phyloP scores from a whole-genome alignment of 257 asterid genomes.

The Ehretia macrophylla region DNA sequence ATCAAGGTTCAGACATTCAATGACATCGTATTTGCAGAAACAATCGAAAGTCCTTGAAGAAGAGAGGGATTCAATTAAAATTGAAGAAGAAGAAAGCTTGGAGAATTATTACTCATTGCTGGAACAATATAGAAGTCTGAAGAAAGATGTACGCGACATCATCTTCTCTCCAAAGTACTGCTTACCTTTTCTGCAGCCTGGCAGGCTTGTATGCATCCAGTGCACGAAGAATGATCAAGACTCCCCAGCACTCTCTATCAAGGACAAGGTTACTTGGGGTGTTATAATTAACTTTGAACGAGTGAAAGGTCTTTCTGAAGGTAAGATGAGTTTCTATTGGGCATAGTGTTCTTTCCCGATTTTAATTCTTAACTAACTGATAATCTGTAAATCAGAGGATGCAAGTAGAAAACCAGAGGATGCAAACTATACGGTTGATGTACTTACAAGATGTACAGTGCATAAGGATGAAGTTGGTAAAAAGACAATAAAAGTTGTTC shows the following conservation, averaged over 20 bases:
- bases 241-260: constrained; percentile 54
- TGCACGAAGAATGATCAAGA: constrained; percentile 50
- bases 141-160: constrained; percentile 56
- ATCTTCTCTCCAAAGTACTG: constrained; percentile 75
- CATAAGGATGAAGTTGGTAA: constrained; percentile 65
- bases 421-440: constrained; percentile 74
- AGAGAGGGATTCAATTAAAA: constrained; percentile 78
- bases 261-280: constrained; percentile 85
- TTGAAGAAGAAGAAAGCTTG: constrained; percentile 91
- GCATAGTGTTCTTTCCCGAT: constrained; percentile 7
- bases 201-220: constrained; percentile 72
- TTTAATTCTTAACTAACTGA: constrained; percentile 9
- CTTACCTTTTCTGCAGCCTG: constrained; percentile 94
- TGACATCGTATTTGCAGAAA: constrained; percentile 49
- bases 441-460: constrained; percentile 79
- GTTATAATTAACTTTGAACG: constrained; percentile 81
- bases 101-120: constrained; percentile 79
- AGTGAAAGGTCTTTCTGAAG: constrained; percentile 75
- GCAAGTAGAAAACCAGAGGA: constrained; percentile 76
- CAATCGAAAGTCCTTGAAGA: constrained; percentile 69
- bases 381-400: constrained; percentile 49
- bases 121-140: constrained; percentile 68
- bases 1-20: not conserved
- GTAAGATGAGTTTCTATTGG: constrained; percentile 33
- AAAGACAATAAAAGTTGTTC: constrained; percentile 53